Evolutionary conservation across 768 basidiomycete genomes (phyloP), one percentile per base, ranked within the genome.

Genomic region (Dictyophora rubrovolvata): DNA sequence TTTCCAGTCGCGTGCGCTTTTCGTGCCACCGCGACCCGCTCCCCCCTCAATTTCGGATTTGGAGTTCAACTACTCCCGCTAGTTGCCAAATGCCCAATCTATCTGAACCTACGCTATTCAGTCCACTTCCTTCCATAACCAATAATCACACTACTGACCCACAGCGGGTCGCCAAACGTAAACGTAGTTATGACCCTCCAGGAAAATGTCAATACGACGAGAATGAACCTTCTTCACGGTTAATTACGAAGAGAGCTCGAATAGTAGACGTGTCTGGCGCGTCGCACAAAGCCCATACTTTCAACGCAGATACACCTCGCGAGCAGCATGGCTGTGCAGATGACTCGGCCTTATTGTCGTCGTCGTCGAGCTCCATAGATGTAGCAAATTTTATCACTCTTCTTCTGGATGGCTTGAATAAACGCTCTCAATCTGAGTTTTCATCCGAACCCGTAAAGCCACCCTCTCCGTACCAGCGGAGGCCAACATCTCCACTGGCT

Each of bases 311-410:
- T 5, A 47, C 54, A 12, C 54, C 54, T n/a, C 46, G 47, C n/a
- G 55, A 56, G 1, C 48, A 35, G 20, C 18, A 34, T 48, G 17
- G 18, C 11, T 20, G 33, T 50, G 47, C 20, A 12, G 46, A 48
- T 33, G 49, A 52, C 23, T 9, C 9, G 12, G 33, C 11, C 9
- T 10, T 23, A 35, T 20, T 48, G 28, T 28, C 7, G 28, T 28
- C 28, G 7, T 7, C 28, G 7, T 28, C 28, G 17, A 33, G 35
- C 17, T 9, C 57, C 37, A 36, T 59, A n/a, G 50, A 59, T 34
- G 57, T 59, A n/a, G 57, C 36, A 8, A 59, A 59, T 37, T 48
- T 59, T 28, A 50, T 59, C 17, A 28, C 57, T 18, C 50, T 59
- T 22, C 52, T 59, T 18, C 49, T 59, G 5, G 50, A 59, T 9